phyloP scores from a whole-genome alignment of 768 basidiomycete species.

The Leucosporidium creatinivorum region DNA sequence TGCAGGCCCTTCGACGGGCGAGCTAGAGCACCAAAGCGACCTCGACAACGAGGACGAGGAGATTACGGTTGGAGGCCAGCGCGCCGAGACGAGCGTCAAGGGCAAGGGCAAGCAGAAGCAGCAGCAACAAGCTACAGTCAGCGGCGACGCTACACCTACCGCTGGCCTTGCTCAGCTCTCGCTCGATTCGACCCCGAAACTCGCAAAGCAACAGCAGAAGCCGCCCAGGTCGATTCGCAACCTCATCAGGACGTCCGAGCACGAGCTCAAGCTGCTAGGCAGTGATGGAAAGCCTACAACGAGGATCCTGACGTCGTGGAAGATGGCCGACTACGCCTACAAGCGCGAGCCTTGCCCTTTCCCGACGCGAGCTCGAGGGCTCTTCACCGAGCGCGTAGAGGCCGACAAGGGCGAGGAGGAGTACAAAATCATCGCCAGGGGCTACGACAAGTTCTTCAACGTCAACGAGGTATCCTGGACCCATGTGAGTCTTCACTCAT shows the following conservation, averaged over 20 bases:
- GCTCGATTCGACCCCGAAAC: neutral
- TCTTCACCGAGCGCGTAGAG: constrained; percentile 55
- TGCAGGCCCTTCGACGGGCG: neutral
- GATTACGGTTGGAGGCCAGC: neutral
- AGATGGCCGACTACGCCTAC: constrained; percentile 96
- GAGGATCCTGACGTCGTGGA: constrained; percentile 67
- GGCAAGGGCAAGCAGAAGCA: neutral
- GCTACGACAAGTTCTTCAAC: constrained; percentile 99
- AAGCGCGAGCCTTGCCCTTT: constrained; percentile 82
- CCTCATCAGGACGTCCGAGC: constrained; percentile 21
- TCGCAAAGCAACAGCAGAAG: neutral
- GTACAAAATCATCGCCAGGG: constrained; percentile 65
- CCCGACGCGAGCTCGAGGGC: constrained; percentile 85
- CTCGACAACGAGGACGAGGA: constrained; percentile 21
- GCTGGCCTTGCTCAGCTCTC: neutral
- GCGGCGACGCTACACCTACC: neutral
- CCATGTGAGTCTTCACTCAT: constrained; percentile 52
- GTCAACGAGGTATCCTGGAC: constrained; percentile 95
- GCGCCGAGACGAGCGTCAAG: neutral
- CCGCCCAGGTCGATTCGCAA: neutral
- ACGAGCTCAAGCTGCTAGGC: constrained; percentile 9
- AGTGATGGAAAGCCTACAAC: neutral
- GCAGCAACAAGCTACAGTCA: neutral
- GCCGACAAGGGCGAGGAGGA: constrained; percentile 35
- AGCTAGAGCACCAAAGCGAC: neutral